A percentile compares a stretch with the other conserved stretches of the same genome.
phyloP scores from a whole-genome alignment of 768 basidiomycete species.

The Termitomyces sp. region DNA sequence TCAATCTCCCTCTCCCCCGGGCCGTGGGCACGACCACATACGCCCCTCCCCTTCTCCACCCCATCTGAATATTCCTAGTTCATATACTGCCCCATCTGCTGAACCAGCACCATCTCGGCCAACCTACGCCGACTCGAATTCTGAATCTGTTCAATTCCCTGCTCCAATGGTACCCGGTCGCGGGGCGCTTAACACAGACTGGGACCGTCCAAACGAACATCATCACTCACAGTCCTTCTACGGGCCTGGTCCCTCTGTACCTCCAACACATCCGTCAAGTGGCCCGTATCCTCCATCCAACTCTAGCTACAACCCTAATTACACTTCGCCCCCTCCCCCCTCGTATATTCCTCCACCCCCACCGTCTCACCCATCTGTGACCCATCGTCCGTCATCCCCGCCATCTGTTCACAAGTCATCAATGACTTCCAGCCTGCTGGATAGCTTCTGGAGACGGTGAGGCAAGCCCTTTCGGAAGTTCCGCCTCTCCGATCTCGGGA shows the following conservation, averaged over 20 bases:
- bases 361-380: not conserved
- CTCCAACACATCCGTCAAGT: not conserved
- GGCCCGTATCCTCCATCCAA: not conserved
- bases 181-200: constrained; percentile 8
- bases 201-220: constrained; percentile 4
- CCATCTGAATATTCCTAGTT: constrained; percentile 33
- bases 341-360: not conserved
- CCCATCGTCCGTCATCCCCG: not conserved
- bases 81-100: constrained; percentile 32
- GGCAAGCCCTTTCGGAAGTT: too few relatives aligned
- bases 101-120: not conserved
- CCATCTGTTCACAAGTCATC: constrained; percentile 3
- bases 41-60: constrained; percentile 35
- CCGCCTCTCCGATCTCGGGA: not conserved
- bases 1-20: constrained; percentile 15
- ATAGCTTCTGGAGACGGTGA: constrained; percentile 14
- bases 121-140: not conserved
- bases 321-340: not conserved
- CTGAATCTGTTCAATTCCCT: constrained; percentile 8
- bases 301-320: not conserved
- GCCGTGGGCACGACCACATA: constrained; percentile 15
- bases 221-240: not conserved
- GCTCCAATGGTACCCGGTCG: constrained; percentile 1
- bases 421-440: constrained; percentile 10
- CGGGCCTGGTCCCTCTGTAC: not conserved